Base-by-base conservation (phyloP, 345 rosid species). In the Rhizophora apiculata region DNA sequence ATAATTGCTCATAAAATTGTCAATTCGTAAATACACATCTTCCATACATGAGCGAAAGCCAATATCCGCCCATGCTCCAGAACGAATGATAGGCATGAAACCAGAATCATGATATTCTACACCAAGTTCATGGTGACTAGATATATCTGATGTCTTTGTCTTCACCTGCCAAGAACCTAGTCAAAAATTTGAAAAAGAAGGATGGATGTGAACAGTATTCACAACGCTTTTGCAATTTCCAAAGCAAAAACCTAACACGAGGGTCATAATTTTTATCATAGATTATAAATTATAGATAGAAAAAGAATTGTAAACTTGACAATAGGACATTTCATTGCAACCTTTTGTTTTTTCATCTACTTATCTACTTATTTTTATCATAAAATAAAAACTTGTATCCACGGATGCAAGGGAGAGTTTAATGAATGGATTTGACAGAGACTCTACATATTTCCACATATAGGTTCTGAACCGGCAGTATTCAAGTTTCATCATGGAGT, bases 1-100 rank as follows among this genome's bases (percentile, higher is more conserved):
- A 68, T 77, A 87, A 56, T 78, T 85, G 70, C 66, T 72, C 76
- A 78, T 58, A 60, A 93, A 83, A 76, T 89, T 72, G 37, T 93
- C 98, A 21, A 84, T 65, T 32, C 98, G 76, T 51, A 86, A 46
- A 72, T 81, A 90, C 39, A 71, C 96, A 80, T 93, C 97, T 77
- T 93, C 97, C 98, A 93, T 93, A 64, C 62, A 85, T n/a, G 82
- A 7, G 64, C 98, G 87, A 52, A 74, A 55, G 52, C 98, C 98
- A 30, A 82, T 74, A 70, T 89, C 94, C 67, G 91, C 78, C 80
- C 90, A 91, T 64, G 96, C 97, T 75, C 97, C 97, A 36, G 98
- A 93, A 22, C 94, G 97, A 62, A 89, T 72, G 62, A 66, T 67
- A 20, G 92, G 97, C 63, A 79, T 64, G 80, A 85, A 93, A 58